Conservation (phyloP, 2,329 filamentous ascomycete species). For the Didymella segeticola region DNA sequence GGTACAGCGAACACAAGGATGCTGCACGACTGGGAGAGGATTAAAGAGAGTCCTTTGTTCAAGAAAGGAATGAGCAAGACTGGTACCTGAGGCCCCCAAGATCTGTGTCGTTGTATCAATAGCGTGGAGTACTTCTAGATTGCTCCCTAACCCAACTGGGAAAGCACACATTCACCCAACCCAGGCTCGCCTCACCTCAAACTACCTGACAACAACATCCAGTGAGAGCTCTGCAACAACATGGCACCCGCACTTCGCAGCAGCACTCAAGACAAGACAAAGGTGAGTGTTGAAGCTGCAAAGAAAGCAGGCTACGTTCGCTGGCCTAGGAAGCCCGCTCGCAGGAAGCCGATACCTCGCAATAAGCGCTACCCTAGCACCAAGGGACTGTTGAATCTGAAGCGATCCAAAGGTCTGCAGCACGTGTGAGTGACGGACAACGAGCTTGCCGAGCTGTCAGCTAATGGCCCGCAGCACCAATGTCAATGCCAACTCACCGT, state of each 20-base stretch:
- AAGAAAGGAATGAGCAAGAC: slow-evolving; percentile 42
- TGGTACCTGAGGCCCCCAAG: not conserved
- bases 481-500: not conserved
- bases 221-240: not conserved
- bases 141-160: not conserved
- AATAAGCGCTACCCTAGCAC: not conserved
- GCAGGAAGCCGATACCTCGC: not conserved
- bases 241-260: no score
- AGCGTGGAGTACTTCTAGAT: not conserved
- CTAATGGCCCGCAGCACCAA: not conserved
- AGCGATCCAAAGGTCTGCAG: not conserved
- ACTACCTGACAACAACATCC: no score
- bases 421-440: not conserved
- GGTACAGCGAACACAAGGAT: slow-evolving; percentile 43
- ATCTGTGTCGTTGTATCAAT: no score
- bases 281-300: not conserved
- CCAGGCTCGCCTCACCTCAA: no score
- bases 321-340: not conserved
- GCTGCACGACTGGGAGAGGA: slow-evolving; percentile 48
- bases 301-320: not conserved
- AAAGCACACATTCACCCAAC: not conserved
- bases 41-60: slow-evolving; percentile 44
- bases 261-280: not conserved
- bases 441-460: not conserved
- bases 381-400: not conserved